phyloP scores from a whole-genome alignment of 2,329 filamentous ascomycete genomes.

The Fusarium avenaceum region DNA sequence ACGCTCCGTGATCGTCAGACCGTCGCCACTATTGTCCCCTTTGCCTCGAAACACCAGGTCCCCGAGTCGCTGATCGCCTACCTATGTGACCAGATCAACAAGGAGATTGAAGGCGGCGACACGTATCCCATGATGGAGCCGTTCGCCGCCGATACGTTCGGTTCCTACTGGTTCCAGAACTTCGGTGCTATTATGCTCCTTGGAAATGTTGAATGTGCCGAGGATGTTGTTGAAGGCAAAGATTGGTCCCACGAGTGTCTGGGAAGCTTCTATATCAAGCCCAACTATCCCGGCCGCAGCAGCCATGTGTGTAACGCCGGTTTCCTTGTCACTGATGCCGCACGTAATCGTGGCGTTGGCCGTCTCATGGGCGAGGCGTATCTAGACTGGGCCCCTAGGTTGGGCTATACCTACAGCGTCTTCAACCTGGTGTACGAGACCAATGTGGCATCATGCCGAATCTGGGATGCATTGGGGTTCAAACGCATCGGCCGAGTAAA shows the following conservation, averaged over 20 bases:
- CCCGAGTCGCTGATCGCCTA: conserved; percentile 81
- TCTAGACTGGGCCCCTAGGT: conserved; percentile 82
- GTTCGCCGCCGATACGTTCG: conserved; percentile 80
- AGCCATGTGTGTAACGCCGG: conserved; percentile 92
- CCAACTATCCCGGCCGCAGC: conserved; percentile 91
- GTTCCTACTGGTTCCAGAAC: conserved; percentile 90
- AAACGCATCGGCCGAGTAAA: conserved; percentile 90
- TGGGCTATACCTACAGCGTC: conserved; percentile 90
- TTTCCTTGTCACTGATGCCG: conserved; percentile 80
- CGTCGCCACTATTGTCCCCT: conserved; percentile 85
- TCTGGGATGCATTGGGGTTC: conserved; percentile 93
- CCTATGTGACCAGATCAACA: conserved; percentile 85
- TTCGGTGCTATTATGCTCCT: conserved; percentile 91
- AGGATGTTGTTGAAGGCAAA: conserved; percentile 69
- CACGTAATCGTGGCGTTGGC: conserved; percentile 80
- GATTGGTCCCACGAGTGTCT: conserved; percentile 87
- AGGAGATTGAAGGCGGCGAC: conserved; percentile 91
- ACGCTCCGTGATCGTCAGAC: conserved; percentile 87
- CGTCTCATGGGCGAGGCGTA: conserved; percentile 82
- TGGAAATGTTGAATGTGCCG: conserved; percentile 75
- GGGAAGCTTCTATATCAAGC: conserved; percentile 94
- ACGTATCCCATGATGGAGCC: conserved; percentile 90
- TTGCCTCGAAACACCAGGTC: conserved; percentile 82
- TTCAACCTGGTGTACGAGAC: conserved; percentile 97
- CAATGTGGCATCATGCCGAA: conserved; percentile 88